phyloP scores from a whole-genome alignment of 306 rosid genomes.

The Quillaja saponaria region DNA sequence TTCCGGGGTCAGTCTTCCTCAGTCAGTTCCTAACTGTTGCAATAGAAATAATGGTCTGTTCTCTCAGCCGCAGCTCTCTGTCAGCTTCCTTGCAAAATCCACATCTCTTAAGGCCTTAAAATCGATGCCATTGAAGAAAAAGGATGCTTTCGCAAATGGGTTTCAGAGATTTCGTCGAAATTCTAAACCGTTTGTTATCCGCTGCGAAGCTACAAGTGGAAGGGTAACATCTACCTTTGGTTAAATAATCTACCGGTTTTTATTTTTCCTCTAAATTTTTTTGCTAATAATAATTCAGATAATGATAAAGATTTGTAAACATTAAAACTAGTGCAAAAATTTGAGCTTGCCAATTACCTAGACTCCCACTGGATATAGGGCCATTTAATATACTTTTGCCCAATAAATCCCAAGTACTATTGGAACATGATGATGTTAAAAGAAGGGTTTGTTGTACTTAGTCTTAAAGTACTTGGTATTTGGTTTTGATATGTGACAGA shows the following conservation, averaged over 20 bases:
- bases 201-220: constrained; percentile 67
- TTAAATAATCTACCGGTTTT: background rate
- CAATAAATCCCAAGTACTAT: constrained; percentile 11
- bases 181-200: constrained; percentile 44
- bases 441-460: background rate
- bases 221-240: constrained; percentile 51
- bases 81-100: constrained; percentile 35
- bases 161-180: constrained; percentile 32
- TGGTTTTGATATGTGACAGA: constrained; percentile 52
- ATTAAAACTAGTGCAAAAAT: constrained; percentile 6
- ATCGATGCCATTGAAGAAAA: constrained; percentile 37
- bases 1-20: constrained; percentile 43
- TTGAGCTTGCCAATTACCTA: background rate
- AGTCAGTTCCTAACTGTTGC: constrained; percentile 38
- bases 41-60: constrained; percentile 32
- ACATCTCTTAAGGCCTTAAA: constrained; percentile 39
- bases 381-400: constrained; percentile 14
- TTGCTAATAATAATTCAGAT: background rate
- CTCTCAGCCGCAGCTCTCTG: constrained; percentile 42
- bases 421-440: constrained; percentile 24
- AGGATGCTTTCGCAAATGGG: constrained; percentile 43
- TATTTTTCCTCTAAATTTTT: background rate
- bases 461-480: constrained; percentile 24
- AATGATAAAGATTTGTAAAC: background rate
- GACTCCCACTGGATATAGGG: background rate